phyloP scores from a whole-genome alignment of 768 basidiomycete genomes.

The Xerocomellus amylosporus region DNA sequence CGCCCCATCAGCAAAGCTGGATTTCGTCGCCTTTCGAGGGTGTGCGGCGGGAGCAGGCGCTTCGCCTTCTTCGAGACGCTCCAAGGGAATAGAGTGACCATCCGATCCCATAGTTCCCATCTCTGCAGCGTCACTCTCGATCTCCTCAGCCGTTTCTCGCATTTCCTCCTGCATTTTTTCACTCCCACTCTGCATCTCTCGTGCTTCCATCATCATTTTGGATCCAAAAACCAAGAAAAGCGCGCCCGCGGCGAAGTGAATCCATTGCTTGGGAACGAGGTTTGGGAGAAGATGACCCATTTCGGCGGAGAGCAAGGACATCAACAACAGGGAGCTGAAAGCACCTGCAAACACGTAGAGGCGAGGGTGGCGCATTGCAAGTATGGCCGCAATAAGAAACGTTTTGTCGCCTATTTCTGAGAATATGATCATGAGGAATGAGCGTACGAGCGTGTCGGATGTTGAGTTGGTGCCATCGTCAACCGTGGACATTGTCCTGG shows the following conservation, averaged over 20 bases:
- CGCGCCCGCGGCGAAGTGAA: conserved; percentile 68
- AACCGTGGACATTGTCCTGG: conserved; percentile 14
- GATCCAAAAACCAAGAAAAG: conserved; percentile 89
- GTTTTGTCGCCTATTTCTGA: conserved; percentile 98
- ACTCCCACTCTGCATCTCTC: conserved; percentile 71
- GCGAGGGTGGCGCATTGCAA: conserved; percentile 90
- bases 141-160: conserved; percentile 94
- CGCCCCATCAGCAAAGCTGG: conserved; percentile 52
- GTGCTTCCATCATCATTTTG: conserved; percentile 86
- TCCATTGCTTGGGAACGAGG: conserved; percentile 69
- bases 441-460: conserved; percentile 60
- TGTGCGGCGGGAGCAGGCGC: conserved; percentile 11
- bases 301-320: conserved; percentile 93
- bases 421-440: conserved; percentile 88
- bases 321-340: conserved; percentile 80
- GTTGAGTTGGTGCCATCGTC: conserved; percentile 11
- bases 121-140: conserved; percentile 72
- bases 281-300: conserved; percentile 88
- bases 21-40: conserved; percentile 18
- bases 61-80: conserved; percentile 73
- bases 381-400: conserved; percentile 83
- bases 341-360: conserved; percentile 85
- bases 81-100: conserved; percentile 57
- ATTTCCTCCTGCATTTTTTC: conserved; percentile 92
- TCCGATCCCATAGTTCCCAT: conserved; percentile 31